phyloP scores from a whole-genome alignment of 140 eudicot species.

The Flaveria floridana region DNA sequence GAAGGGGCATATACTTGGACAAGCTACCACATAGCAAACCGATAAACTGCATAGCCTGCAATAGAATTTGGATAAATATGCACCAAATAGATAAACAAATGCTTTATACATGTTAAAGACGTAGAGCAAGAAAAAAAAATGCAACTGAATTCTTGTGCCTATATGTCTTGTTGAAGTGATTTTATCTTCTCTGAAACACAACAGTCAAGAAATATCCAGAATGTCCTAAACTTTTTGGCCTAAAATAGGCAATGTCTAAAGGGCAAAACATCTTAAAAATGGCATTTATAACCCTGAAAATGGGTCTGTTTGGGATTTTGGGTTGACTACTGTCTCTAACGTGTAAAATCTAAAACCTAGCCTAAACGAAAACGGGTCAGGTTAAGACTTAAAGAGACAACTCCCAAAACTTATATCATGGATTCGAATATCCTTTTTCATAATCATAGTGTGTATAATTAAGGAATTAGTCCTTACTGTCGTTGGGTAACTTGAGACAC shows the following conservation, averaged over 20 bases:
- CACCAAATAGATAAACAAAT: constrained; percentile 12
- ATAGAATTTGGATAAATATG: constrained; percentile 11
- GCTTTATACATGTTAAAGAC: background rate
- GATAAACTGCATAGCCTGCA: constrained; percentile 81
- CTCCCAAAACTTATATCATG: background rate
- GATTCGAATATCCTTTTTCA: background rate
- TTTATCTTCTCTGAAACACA: constrained; percentile 9
- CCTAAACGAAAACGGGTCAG: background rate
- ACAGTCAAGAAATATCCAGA: background rate
- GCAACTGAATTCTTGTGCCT: background rate
- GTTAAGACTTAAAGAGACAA: background rate
- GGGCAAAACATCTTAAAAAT: background rate
- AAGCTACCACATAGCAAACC: constrained; percentile 69
- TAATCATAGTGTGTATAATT: background rate
- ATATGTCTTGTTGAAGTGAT: background rate
- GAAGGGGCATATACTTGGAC: constrained; percentile 79
- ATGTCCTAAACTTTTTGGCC: background rate
- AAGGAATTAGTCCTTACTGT: constrained; percentile 49
- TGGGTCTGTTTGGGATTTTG: background rate
- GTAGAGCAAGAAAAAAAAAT: background rate
- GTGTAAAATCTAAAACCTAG: background rate
- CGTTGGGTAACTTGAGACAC: constrained; percentile 69
- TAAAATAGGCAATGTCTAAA: background rate
- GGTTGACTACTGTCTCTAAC: background rate
- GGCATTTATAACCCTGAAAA: background rate